Evolutionary conservation across 169 alveolate genomes (phyloP), one percentile per base, ranked within the genome.

Genomic region (Plasmodium inui): DNA sequence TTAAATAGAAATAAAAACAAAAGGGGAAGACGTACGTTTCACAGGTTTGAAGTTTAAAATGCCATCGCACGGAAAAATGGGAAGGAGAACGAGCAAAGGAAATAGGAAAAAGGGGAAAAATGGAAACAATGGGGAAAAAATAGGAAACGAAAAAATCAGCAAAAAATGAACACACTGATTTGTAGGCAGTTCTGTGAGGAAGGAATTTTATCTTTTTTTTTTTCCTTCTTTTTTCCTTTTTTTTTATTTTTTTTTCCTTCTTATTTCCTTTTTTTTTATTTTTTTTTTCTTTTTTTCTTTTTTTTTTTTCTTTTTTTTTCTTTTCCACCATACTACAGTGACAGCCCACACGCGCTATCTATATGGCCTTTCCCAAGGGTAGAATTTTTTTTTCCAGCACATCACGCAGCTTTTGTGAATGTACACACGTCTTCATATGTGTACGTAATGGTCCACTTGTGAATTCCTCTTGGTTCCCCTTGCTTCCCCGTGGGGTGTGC

Each of bases 1-100:
- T 84, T 84, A 84, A 84, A 84, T 70, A 26, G 83, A 84, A 84
- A 84, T 72, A 28, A 70, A 22, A 50, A 70, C 82, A 84, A 72
- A 72, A 44, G 74, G 74, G 57, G 22, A 84, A 71, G 41, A 39
- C 32, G 61, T 82, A 5, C 72, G 22, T 39, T 30, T 83, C 50
- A 70, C 46, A 34, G 3, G 39, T 61, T 83, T 83, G 26, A 61
- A 17, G 32, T 61, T 61, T 83, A 34, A 83, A 83, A 83, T 71
- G 73, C 82, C 81, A 83, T 39, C 83, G 74, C 55, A 61, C 32
- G 26, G 37, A 2, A 19, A 57, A 61, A 61, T 19, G 74, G 74
- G 22, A 55, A 55, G 22, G n/a, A 55, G 7, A 55, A 83, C 22
- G 50, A 44, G 73, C 28, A 70, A 61, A 30, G 17, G 12, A 71